phyloP scores from a whole-genome alignment of 495 filamentous ascomycete genomes.

The Neurospora sp. region DNA sequence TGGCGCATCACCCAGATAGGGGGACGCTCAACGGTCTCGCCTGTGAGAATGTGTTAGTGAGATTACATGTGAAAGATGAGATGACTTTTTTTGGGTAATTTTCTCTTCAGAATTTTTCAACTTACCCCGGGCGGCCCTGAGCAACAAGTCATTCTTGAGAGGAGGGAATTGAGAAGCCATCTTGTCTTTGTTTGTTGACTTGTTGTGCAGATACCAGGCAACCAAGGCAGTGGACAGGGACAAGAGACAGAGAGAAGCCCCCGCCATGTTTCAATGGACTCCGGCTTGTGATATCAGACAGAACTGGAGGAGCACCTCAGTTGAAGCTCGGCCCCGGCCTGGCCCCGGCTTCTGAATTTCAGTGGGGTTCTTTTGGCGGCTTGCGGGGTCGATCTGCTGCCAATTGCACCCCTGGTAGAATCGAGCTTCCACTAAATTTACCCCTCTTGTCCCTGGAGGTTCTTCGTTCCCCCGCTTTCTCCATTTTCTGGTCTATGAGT shows the following conservation, averaged over 20 bases:
- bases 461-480: not conserved
- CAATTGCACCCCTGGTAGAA: not conserved
- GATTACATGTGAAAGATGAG: not conserved
- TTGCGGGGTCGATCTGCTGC: not conserved
- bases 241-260: not conserved
- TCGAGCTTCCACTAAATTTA: not conserved
- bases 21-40: conserved; percentile 78
- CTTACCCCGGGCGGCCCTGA: conserved; percentile 80
- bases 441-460: not conserved
- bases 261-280: not conserved
- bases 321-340: not conserved
- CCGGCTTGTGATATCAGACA: not conserved
- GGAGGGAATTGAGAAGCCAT: conserved; percentile 64
- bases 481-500: not conserved
- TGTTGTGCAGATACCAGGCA: not conserved
- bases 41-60: conserved; percentile 31
- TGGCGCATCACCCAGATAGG: conserved; percentile 99
- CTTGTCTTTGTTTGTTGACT: not conserved
- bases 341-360: not conserved
- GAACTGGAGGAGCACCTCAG: not conserved
- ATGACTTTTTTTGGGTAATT: not conserved
- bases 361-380: not conserved
- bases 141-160: conserved; percentile 79
- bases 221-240: not conserved
- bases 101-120: not conserved